Evolutionary conservation across 768 basidiomycete genomes (phyloP).

Genomic region (Amanita fuliginea): DNA sequence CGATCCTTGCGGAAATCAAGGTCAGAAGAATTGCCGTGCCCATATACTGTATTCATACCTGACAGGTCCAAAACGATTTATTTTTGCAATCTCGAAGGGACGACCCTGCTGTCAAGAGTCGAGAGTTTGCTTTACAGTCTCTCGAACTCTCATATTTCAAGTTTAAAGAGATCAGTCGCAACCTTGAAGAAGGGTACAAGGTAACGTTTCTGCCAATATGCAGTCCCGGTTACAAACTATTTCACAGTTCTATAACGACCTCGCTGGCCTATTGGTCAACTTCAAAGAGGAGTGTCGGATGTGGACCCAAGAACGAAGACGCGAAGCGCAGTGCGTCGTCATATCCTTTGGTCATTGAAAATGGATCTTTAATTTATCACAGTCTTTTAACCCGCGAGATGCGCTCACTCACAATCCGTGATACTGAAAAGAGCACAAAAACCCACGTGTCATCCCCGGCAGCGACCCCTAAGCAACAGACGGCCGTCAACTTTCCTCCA

Average conservation of each 20-base stretch:
- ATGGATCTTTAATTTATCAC: slow-evolving; percentile 19
- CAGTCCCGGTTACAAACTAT: not conserved
- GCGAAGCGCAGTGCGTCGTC: slow-evolving; percentile 60
- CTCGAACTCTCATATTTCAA: slow-evolving; percentile 82
- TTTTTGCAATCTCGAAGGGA: slow-evolving; percentile 74
- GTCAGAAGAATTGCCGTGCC: slow-evolving; percentile 25
- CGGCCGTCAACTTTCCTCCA: slow-evolving; percentile 30
- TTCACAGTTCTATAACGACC: slow-evolving; percentile 82
- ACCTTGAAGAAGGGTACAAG: slow-evolving; percentile 84
- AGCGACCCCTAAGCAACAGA: slow-evolving; percentile 9
- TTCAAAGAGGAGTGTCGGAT: slow-evolving; percentile 68
- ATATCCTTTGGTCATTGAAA: not conserved
- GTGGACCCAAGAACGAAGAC: slow-evolving; percentile 63
- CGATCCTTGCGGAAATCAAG: slow-evolving; percentile 56
- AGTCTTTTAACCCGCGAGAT: slow-evolving; percentile 23
- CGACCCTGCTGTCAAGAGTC: slow-evolving; percentile 65
- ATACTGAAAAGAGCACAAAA: not conserved
- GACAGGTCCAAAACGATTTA: slow-evolving; percentile 47
- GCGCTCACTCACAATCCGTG: slow-evolving; percentile 12
- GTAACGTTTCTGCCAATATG: slow-evolving; percentile 23
- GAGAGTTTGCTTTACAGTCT: slow-evolving; percentile 73
- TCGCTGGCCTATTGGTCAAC: slow-evolving; percentile 57
- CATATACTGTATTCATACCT: not conserved
- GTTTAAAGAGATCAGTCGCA: slow-evolving; percentile 74
- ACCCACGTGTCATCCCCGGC: not conserved